phyloP scores from a whole-genome alignment of 2,329 filamentous ascomycete genomes.

The Cordyceps fumosorosea region DNA sequence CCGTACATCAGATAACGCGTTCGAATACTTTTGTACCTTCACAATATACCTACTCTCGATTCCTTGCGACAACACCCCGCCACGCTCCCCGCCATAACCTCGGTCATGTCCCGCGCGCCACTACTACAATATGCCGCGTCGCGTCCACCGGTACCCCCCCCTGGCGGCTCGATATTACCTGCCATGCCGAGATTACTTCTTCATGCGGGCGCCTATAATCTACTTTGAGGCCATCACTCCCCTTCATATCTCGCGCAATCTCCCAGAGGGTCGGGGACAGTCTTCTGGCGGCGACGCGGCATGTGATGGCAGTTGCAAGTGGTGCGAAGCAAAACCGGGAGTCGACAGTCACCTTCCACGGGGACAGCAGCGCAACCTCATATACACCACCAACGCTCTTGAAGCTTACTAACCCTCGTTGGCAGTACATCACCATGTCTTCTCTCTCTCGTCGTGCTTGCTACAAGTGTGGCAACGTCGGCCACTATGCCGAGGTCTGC shows the following conservation, averaged over 20 bases:
- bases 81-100: slow-evolving; percentile 2
- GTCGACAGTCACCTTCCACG: not conserved
- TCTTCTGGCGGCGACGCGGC: not conserved
- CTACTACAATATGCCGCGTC: not conserved
- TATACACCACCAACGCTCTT: not conserved
- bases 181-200: not conserved
- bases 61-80: not conserved
- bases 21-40: not conserved
- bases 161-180: not conserved
- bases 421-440: slow-evolving; percentile 55
- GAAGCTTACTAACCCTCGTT: not conserved
- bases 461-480: slow-evolving; percentile 79
- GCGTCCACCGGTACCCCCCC: not conserved
- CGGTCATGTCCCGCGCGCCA: not conserved
- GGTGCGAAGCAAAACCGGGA: not conserved
- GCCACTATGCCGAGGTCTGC: slow-evolving; percentile 84
- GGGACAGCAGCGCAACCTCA: not conserved
- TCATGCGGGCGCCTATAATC: not conserved
- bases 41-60: not conserved
- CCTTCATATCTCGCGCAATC: not conserved
- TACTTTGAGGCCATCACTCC: not conserved
- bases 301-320: not conserved
- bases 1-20: not conserved
- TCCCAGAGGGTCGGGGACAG: not conserved
- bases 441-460: slow-evolving; percentile 76